These are phyloP conservation scores for Lasiosphaeriaceae sp. DNA, from an alignment of 495 filamentous ascomycete genomes.

Conservation along the genomic window DNA sequence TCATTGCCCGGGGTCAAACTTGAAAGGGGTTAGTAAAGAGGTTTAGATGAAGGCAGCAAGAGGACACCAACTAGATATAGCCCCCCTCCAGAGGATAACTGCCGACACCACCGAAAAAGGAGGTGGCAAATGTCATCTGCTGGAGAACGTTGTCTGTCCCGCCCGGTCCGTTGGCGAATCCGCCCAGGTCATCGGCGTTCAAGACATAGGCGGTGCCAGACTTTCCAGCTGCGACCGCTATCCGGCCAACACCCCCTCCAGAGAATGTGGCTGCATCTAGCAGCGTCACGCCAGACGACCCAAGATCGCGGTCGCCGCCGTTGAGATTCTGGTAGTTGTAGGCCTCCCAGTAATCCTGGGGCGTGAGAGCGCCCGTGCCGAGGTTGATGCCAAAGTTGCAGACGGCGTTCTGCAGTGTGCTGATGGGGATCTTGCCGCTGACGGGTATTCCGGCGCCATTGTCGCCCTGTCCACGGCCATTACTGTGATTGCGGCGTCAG, in stretches of 20 bases:
- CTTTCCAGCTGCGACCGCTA: conserved; percentile 39
- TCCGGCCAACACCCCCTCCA: conserved; percentile 30
- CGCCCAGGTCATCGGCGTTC: conserved; percentile 44
- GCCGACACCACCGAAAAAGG: conserved; percentile 43
- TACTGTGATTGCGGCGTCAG: conserved; percentile 9
- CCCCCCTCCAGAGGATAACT: conserved; percentile 46
- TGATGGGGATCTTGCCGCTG: conserved; percentile 26
- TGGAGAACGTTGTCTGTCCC: conserved; percentile 28
- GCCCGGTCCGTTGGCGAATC: conserved; percentile 39
- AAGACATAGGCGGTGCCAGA: conserved; percentile 41
- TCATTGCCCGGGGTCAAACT: conserved; percentile 27
- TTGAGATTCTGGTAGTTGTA: conserved; percentile 38
- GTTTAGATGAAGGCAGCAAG: background rate
- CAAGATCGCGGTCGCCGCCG: conserved; percentile 36
- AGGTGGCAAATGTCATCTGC: conserved; percentile 32
- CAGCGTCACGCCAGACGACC: conserved; percentile 34
- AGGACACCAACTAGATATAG: conserved; percentile 38
- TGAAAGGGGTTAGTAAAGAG: background rate
- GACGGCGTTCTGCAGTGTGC: conserved; percentile 34
- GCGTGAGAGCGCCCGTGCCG: conserved; percentile 25
- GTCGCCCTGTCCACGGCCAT: conserved; percentile 34
- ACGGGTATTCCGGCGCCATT: conserved; percentile 23
- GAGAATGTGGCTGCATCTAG: conserved; percentile 39
- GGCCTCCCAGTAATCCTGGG: conserved; percentile 39
- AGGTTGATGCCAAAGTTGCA: conserved; percentile 26